These are phyloP conservation scores for Talaromyces piceae DNA, from an alignment of 2,329 filamentous ascomycete species.

Conservation along the genomic window DNA sequence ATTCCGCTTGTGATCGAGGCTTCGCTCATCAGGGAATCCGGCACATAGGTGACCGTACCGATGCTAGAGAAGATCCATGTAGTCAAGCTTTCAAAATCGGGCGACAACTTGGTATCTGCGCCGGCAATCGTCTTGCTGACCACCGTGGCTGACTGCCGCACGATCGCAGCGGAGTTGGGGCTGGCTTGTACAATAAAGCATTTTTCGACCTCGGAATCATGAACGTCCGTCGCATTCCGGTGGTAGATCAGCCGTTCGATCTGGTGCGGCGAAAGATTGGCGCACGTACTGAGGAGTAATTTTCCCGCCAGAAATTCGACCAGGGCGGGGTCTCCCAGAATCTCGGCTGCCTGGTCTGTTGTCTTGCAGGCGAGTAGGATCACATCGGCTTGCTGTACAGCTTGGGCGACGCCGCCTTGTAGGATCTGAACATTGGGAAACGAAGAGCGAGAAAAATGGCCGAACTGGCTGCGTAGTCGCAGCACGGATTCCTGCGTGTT, in stretches of 20 bases:
- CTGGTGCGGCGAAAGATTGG: conserved; percentile 6
- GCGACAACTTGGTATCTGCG: conserved; percentile 3
- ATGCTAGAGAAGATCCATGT: conserved; percentile 12
- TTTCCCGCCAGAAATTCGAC: conserved; percentile 3
- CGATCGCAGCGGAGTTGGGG: conserved; percentile 3
- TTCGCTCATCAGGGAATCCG: conserved; percentile 5
- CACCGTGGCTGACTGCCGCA: conserved; percentile 10
- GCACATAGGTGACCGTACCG: conserved; percentile 6
- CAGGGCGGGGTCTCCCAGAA: conserved; percentile 3
- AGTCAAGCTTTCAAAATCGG: conserved; percentile 6
- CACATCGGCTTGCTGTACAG: conserved; percentile 8
- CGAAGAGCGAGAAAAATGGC: conserved; percentile 5
- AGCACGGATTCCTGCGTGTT: conserved; percentile 9
- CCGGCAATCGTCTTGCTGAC: conserved; percentile 8
- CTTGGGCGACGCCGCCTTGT: conserved; percentile 4
- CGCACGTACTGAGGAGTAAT: conserved; percentile 7
- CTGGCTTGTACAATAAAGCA: conserved; percentile 9
- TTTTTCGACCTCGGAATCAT: background rate
- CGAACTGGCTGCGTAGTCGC: conserved; percentile 8
- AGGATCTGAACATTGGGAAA: conserved; percentile 10
- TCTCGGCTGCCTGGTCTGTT: background rate
- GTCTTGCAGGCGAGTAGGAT: conserved; percentile 8
- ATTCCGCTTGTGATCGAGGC: conserved; percentile 7
- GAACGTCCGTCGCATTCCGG: conserved; percentile 3
- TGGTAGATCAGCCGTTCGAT: conserved; percentile 9